phyloP scores from a whole-genome alignment of 2,329 filamentous ascomycete genomes.

The Exophiala spinifera region DNA sequence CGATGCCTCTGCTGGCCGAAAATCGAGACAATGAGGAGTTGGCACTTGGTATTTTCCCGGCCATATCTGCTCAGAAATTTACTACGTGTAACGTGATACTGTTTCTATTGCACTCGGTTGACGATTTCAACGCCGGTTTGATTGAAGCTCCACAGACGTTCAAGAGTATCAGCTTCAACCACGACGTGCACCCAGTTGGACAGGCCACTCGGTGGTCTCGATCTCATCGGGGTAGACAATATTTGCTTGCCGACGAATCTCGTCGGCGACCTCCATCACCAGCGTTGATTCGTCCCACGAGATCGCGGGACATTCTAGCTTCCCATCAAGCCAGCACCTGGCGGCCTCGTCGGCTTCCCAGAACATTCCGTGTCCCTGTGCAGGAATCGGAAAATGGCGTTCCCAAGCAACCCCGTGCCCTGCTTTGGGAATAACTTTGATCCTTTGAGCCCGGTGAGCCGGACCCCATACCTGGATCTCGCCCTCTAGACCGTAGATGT shows the following conservation, averaged over 20 bases:
- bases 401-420: background rate
- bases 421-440: background rate
- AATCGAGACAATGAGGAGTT: too few species aligned
- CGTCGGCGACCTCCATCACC: slow-evolving; percentile 49
- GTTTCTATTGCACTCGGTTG: too few species aligned
- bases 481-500: background rate
- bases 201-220: background rate
- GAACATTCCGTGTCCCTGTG: slow-evolving; percentile 35
- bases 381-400: background rate
- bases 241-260: slow-evolving; percentile 40
- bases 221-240: slow-evolving; percentile 26
- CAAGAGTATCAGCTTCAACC: too few species aligned
- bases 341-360: slow-evolving; percentile 32
- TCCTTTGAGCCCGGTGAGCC: background rate
- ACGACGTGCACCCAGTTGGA: too few species aligned
- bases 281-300: slow-evolving; percentile 48
- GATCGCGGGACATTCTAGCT: slow-evolving; percentile 43
- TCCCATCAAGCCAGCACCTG: slow-evolving; percentile 25
- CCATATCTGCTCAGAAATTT: too few species aligned
- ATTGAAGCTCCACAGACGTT: too few species aligned
- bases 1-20: too few species aligned
- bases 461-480: background rate
- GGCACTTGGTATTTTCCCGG: too few species aligned
- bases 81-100: too few species aligned
- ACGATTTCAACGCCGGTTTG: too few species aligned